These are phyloP conservation scores for Melastoma candidum DNA, from an alignment of 441 rosid genomes.

Conservation along the genomic window DNA sequence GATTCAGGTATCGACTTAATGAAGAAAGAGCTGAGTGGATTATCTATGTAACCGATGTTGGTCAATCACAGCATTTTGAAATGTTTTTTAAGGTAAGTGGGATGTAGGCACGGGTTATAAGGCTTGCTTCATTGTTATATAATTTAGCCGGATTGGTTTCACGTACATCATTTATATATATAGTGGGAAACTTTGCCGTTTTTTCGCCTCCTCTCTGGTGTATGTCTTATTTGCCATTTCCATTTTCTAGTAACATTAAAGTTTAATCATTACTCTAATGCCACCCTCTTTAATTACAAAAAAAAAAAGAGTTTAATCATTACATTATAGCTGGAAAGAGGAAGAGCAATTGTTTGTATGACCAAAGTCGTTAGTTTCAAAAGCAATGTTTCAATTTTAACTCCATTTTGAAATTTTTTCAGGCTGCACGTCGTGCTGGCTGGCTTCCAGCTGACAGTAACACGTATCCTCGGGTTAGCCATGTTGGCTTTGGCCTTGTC, in stretches of 20 bases:
- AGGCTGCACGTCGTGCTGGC: constrained; percentile 81
- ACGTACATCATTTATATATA: no score
- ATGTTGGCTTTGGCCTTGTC: constrained; percentile 89
- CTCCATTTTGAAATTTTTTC: constrained; percentile 15
- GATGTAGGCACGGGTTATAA: constrained; percentile 29
- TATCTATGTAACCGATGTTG: constrained; percentile 89
- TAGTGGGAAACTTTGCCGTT: no score
- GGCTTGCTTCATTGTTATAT: background rate
- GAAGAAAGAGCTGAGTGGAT: constrained; percentile 96
- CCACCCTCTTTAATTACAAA: no score
- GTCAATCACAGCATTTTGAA: constrained; percentile 85
- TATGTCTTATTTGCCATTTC: no score
- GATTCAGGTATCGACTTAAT: constrained; percentile 75
- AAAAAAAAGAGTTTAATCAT: no score
- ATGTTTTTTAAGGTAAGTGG: constrained; percentile 75
- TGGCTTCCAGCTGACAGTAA: constrained; percentile 62
- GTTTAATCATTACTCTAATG: no score
- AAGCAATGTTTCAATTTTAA: background rate
- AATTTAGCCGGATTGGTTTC: background rate
- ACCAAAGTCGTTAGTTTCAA: no score
- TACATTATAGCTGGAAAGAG: no score
- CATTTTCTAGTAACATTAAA: no score
- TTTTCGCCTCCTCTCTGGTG: no score
- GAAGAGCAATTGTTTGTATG: no score
- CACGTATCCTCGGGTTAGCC: constrained; percentile 53